phyloP scores from a whole-genome alignment of 2,329 filamentous ascomycete genomes.

The Calcarisporium arbuscula region DNA sequence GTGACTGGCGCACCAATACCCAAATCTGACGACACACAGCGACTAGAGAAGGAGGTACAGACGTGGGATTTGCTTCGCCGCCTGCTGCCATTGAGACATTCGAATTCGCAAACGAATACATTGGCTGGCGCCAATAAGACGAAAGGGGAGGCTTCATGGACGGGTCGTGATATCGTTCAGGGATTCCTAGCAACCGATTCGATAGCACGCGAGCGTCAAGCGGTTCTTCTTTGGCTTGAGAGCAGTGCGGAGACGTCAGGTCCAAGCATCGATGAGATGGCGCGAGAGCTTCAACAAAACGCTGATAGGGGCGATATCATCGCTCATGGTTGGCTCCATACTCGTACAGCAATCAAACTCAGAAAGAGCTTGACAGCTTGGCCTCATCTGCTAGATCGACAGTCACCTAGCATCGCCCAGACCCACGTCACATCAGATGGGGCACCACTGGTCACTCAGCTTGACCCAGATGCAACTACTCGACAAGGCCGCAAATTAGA shows the following conservation, averaged over 20 bases:
- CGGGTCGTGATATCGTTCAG: slow-evolving; percentile 43
- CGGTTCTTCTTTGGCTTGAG: slow-evolving; percentile 82
- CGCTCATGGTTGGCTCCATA: slow-evolving; percentile 87
- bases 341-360: slow-evolving; percentile 81
- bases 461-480: slow-evolving; percentile 85
- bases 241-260: slow-evolving; percentile 64
- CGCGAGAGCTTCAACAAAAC: slow-evolving; percentile 67
- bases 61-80: slow-evolving; percentile 83
- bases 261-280: slow-evolving; percentile 68
- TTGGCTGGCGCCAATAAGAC: slow-evolving; percentile 24
- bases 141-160: slow-evolving; percentile 19
- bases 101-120: slow-evolving; percentile 17
- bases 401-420: slow-evolving; percentile 48
- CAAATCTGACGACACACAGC: slow-evolving; percentile 23
- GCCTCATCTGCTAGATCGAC: slow-evolving; percentile 58
- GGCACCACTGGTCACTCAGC: slow-evolving; percentile 69
- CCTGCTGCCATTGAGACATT: slow-evolving; percentile 65
- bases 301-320: slow-evolving; percentile 77
- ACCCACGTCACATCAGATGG: slow-evolving; percentile 53
- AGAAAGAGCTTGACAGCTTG: slow-evolving; percentile 73
- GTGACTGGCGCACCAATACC: slow-evolving; percentile 20
- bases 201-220: slow-evolving; percentile 68
- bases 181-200: slow-evolving; percentile 70
- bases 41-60: slow-evolving; percentile 76
- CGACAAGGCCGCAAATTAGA: slow-evolving; percentile 73